Base-by-base conservation (phyloP, 2,329 filamentous ascomycete species). In the Cytospora chrysosperma region DNA sequence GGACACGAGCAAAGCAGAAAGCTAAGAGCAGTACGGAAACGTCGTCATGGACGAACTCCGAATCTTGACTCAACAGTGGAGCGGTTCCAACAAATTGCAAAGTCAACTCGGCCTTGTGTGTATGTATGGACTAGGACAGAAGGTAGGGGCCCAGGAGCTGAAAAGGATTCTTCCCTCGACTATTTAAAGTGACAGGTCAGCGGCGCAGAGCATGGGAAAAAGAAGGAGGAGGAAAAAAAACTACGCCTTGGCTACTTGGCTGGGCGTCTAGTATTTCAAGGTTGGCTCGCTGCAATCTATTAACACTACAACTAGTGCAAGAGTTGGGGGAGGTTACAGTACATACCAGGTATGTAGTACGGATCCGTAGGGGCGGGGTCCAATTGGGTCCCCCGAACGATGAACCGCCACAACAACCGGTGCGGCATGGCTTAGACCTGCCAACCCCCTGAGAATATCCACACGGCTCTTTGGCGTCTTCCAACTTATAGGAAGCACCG, bases 281-380 rank as follows among this genome's bases (percentile, higher is more conserved):
- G 54, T 58, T 54, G 49, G 51, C 57, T 63, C 54, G 55, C 49
- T 63, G 55, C 61, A 59, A 52, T 47, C 47, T 59, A 61, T 61
- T 61, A 55, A 55, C 49, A 55, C 49, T n/a, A n/a, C n/a, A n/a
- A n/a, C n/a, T 61, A 61, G 51, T 50, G 59, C 37, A 40, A 61
- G 37, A 51, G 37, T 50, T 30, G 58, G 58, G 49, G 51, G 27
- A 12, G 32, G 7, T 40, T 40, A 40, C 17, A 37, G 34, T 15
- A 15, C 15, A 5, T 34, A 34, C 10, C 13, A 34, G 10, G 32
- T 34, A 34, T 15, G 15, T 19, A 19, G 34, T 32, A 34, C 37
- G 37, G 21, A 21, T 24, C 28, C n/a, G 51, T 28, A 3, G 49
- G 34, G 54, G 61, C 59, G 61, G 53, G 59, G 53, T 52, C 59